Conservation (phyloP, 2,329 filamentous ascomycete species). For the Botrytis elliptica region DNA sequence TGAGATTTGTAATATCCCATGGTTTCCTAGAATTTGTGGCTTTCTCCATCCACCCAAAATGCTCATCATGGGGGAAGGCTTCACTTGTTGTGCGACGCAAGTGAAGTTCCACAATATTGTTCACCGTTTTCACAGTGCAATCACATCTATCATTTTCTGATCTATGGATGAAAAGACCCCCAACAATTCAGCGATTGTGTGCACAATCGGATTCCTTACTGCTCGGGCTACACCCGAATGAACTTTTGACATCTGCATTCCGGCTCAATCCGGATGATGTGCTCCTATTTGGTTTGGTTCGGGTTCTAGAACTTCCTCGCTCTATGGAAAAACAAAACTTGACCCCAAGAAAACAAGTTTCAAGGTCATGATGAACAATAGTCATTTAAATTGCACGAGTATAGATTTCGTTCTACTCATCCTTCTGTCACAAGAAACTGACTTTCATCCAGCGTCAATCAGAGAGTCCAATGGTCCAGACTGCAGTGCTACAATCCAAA, state of each 20-base stretch:
- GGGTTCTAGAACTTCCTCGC: neutral
- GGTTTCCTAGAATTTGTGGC: neutral
- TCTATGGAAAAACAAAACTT: neutral
- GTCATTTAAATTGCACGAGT: neutral
- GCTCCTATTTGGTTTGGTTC: neutral
- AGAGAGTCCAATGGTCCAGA: neutral
- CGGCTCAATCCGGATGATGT: neutral
- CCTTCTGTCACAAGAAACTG: neutral
- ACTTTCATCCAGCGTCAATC: neutral
- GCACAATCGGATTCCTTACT: neutral
- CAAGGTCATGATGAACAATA: neutral
- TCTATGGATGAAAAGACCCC: neutral
- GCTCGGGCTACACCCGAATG: neutral
- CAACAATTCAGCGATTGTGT: neutral
- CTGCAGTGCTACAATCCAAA: neutral
- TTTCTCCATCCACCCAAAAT: neutral
- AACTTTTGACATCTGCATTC: neutral
- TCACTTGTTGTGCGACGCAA: neutral
- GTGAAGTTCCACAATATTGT: neutral
- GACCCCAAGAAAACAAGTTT: neutral
- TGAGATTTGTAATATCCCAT: neutral
- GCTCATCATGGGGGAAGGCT: neutral
- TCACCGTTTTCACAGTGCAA: neutral
- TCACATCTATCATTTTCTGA: constrained; percentile 1
- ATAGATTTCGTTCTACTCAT: neutral